Base-by-base conservation (phyloP, 495 filamentous ascomycete species). In the Neurospora sp. region DNA sequence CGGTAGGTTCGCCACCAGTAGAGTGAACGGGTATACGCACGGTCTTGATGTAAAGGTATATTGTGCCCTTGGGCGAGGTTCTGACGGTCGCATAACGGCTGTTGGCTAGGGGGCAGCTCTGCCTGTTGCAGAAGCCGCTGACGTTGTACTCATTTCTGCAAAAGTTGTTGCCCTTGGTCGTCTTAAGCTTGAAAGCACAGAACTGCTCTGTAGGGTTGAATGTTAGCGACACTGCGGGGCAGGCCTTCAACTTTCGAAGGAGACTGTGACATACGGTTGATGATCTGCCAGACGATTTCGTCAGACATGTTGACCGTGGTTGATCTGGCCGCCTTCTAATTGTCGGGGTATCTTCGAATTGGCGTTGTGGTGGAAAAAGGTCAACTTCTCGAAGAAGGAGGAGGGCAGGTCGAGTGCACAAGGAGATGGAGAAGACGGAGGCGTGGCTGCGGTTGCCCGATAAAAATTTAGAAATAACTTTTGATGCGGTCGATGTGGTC, bases 11-110 rank as follows among this genome's bases (percentile, higher is more conserved):
- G 16, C 27, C 14, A 68, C 14, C n/a, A 10, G 6, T 27, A 70
- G 42, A 38, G 37, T 35, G 31, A 35, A 72, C 74, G 73, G 44
- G 3, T 53, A 14, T 35, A 75, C 79, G 41, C 74, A 94, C 88
- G 3, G 94, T 97, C 84, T 98, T 99, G 87, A 98, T 96, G 87
- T 97, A 98, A 71, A 99, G 90, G 83, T 97, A 98, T 76, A 98
- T 90, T 31, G 87, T 87, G 65, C 93, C 93, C 59, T 90, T 88
- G 41, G 93, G 89, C 76, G 95, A 89, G 37, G 90, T 88, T 73
- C 96, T 92, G 73, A 99, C 88, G 17, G 96, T 98, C 59, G 96
- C 96, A 86, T 99, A 99, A 35, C 94, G 92, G 71, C 90, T 93
- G 74, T 98, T 99, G 75, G 96, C 96, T 69, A 99, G 91, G 27